Evolutionary conservation across 2,329 filamentous ascomycete genomes (phyloP), one percentile per base, ranked within the genome.

Genomic region (Scytalidium sp.): DNA sequence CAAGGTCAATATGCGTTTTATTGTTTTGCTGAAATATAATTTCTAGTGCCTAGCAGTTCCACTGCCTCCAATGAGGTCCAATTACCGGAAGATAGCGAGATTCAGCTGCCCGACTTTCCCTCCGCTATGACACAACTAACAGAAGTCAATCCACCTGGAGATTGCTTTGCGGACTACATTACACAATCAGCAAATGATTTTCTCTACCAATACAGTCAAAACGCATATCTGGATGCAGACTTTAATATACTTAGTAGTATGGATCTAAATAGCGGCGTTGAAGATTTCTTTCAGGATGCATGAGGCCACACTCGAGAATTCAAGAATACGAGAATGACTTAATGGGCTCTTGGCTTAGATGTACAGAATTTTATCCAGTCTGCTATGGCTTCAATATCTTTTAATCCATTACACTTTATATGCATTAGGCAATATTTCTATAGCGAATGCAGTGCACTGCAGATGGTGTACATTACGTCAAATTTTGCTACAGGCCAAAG

Each of bases 161-260:
- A 36, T 15, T 36, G 17, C 17, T 45, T 45, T 13, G 22, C 43
- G 17, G 21, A 45, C 22, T 45, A 45, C 19, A 19, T 45, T 22
- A 45, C 21, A 11, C 43, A 45, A 19, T 45, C 43, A 15, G 43
- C 23, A 6, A 23, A 45, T 19, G 21, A 45, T 45, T 45, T 45
- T n/a, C 43, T 45, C 32, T 45, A 8, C 32, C 21, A 29, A 17
- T 45, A 32, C 19, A 32, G 21, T 19, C 22, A 45, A 6, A 45
- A 45, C 17, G 22, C 21, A 1, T 45, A 27, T 20, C 15, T 45
- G 11, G 43, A 45, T 45, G 32, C 11, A 6, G 32, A 36, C 15
- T 4, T 36, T 36, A n/a, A 5, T 36, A n/a, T 36, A 4, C 15
- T 36, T 5, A n/a, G 17, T 7, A 36, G 17, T n/a, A 36, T 36